These are phyloP conservation scores for Wallacemonas sp. DNA, from an alignment of 208 protist species.

Conservation along the genomic window DNA sequence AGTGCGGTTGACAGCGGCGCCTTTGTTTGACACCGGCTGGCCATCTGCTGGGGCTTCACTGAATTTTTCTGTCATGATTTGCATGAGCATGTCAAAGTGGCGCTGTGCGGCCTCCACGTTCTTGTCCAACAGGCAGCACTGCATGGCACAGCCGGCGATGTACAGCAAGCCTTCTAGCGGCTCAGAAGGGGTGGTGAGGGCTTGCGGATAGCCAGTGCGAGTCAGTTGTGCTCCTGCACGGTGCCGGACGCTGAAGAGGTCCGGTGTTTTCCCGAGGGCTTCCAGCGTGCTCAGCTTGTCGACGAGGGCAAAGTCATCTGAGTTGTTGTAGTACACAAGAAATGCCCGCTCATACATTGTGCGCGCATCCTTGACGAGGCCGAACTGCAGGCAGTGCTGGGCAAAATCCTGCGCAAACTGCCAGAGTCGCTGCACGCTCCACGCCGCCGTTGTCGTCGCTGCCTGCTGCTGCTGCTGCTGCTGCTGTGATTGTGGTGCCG, in stretches of 20 bases:
- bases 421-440: slow-evolving; percentile 67
- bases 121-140: slow-evolving; percentile 50
- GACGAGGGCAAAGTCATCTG: slow-evolving; percentile 80
- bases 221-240: slow-evolving; percentile 18
- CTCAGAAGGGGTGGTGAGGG: slow-evolving; percentile 46
- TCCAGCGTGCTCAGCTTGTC: slow-evolving; percentile 32
- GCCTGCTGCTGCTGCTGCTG: not conserved
- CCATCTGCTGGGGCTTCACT: slow-evolving; percentile 22
- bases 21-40: slow-evolving; percentile 7
- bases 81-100: slow-evolving; percentile 52
- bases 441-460: slow-evolving; percentile 11
- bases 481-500: no score
- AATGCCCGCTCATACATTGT: slow-evolving; percentile 51
- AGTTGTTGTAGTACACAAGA: slow-evolving; percentile 86
- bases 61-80: slow-evolving; percentile 77
- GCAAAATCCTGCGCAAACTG: slow-evolving; percentile 63
- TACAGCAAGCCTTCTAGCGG: slow-evolving; percentile 63
- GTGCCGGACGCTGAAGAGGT: slow-evolving; percentile 49
- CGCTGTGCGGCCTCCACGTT: slow-evolving; percentile 28
- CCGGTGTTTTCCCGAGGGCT: slow-evolving; percentile 43
- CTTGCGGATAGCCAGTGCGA: slow-evolving; percentile 43
- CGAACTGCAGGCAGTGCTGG: slow-evolving; percentile 80
- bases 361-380: slow-evolving; percentile 52
- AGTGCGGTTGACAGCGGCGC: not conserved
- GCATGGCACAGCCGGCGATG: slow-evolving; percentile 56